phyloP scores from a whole-genome alignment of 2,329 filamentous ascomycete species.

The Teratosphaeria viscida region DNA sequence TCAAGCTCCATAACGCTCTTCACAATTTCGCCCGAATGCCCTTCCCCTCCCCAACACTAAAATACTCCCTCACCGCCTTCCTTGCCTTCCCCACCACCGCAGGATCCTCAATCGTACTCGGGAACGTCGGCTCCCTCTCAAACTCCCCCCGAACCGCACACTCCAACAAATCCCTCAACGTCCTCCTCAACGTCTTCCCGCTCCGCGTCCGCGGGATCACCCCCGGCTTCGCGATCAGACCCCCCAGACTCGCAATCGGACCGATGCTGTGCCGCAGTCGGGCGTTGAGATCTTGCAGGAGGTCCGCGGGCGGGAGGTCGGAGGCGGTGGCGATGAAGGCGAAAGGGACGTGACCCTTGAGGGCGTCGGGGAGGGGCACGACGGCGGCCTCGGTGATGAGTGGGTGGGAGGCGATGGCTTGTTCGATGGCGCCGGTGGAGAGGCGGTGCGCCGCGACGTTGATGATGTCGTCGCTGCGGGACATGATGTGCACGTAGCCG shows the following conservation, averaged over 20 bases:
- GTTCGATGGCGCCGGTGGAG: constrained; percentile 80
- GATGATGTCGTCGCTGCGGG: constrained; percentile 71
- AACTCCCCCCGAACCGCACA: constrained; percentile 66
- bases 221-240: constrained; percentile 70
- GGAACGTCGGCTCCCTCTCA: constrained; percentile 60
- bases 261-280: constrained; percentile 73
- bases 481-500: constrained; percentile 47
- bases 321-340: constrained; percentile 62
- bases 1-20: neutral
- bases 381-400: constrained; percentile 75
- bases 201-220: constrained; percentile 88
- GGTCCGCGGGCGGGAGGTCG: constrained; percentile 34
- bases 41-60: constrained; percentile 34
- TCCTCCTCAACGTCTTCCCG: constrained; percentile 80
- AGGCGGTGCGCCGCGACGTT: constrained; percentile 92
- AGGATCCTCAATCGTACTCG: constrained; percentile 76
- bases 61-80: constrained; percentile 64
- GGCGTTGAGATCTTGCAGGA: constrained; percentile 57
- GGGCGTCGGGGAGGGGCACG: constrained; percentile 69
- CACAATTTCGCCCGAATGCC: constrained; percentile 27
- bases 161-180: constrained; percentile 74
- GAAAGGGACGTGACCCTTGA: constrained; percentile 88
- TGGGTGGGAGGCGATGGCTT: constrained; percentile 75
- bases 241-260: constrained; percentile 73
- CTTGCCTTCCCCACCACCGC: constrained; percentile 65